Conservation (phyloP, 345 rosid species). For the Pseudoturritis turrita region DNA sequence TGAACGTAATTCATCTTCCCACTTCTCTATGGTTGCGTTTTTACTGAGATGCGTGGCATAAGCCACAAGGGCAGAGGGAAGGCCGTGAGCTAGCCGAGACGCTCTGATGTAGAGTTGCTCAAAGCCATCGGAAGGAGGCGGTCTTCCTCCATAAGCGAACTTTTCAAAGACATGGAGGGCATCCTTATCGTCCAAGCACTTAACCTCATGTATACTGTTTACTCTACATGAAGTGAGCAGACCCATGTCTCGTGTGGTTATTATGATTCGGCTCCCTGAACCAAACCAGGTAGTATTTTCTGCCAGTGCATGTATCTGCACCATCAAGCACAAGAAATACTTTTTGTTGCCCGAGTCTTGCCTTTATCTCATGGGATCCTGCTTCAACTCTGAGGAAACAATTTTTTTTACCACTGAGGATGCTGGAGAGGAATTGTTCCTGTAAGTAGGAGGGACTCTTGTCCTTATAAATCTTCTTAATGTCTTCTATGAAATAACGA, state of each 20-base stretch:
- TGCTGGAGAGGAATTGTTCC: background rate
- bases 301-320: background rate
- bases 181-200: background rate
- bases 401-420: background rate
- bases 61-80: constrained; percentile 32
- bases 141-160: background rate
- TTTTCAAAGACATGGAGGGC: background rate
- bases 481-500: background rate
- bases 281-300: background rate
- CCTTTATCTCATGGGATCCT: background rate
- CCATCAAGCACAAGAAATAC: constrained; percentile 6
- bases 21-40: background rate
- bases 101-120: background rate
- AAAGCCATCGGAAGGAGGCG: background rate
- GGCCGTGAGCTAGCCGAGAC: constrained; percentile 9
- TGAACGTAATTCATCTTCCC: constrained; percentile 4
- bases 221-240: background rate
- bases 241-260: constrained; percentile 8
- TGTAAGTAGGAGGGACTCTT: background rate
- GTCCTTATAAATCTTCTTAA: background rate
- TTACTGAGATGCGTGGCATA: constrained; percentile 2
- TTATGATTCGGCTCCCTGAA: background rate
- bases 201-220: background rate
- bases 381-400: background rate
- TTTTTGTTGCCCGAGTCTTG: background rate